A percentile compares a stretch with the other conserved stretches of the same genome.
Conservation (phyloP, 2,329 filamentous ascomycete genomes). For the Phoma sp. region DNA sequence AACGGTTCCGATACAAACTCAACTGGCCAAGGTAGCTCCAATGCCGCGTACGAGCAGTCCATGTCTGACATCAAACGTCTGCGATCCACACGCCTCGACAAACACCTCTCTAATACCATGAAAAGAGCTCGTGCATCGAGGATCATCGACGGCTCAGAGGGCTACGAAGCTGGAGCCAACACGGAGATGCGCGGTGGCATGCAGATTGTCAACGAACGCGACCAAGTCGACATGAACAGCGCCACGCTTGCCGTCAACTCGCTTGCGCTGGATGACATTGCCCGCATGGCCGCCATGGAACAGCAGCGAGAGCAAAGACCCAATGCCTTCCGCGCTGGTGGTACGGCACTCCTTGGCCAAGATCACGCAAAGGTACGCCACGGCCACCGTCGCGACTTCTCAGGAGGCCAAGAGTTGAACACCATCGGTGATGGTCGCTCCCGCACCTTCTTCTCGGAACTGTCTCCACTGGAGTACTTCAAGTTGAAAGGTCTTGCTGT, state of each 20-base stretch:
- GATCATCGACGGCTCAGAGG: slow-evolving; percentile 88
- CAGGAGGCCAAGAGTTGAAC: slow-evolving; percentile 59
- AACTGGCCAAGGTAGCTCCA: slow-evolving; percentile 61
- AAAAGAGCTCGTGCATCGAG: slow-evolving; percentile 88
- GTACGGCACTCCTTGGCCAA: slow-evolving; percentile 70
- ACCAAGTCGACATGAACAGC: slow-evolving; percentile 75
- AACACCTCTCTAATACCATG: slow-evolving; percentile 90
- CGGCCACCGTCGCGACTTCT: slow-evolving; percentile 72
- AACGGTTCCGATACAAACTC: slow-evolving; percentile 65
- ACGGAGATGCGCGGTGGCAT: slow-evolving; percentile 65
- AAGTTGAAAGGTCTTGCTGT: slow-evolving; percentile 96
- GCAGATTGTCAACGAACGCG: slow-evolving; percentile 81
- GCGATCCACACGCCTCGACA: slow-evolving; percentile 91
- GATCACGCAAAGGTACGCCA: slow-evolving; percentile 70
- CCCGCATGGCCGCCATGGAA: slow-evolving; percentile 92
- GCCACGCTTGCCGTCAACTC: slow-evolving; percentile 90
- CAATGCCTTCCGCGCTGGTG: slow-evolving; percentile 77
- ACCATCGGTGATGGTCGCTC: slow-evolving; percentile 60
- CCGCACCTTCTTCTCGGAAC: slow-evolving; percentile 93
- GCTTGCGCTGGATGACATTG: slow-evolving; percentile 93
- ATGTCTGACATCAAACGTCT: slow-evolving; percentile 92
- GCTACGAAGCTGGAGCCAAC: slow-evolving; percentile 74
- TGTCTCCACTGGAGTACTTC: slow-evolving; percentile 95
- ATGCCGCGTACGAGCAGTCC: slow-evolving; percentile 83
- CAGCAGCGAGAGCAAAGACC: slow-evolving; percentile 90